Conservation (phyloP, 2,329 filamentous ascomycete genomes). For the Claviceps purpurea region DNA sequence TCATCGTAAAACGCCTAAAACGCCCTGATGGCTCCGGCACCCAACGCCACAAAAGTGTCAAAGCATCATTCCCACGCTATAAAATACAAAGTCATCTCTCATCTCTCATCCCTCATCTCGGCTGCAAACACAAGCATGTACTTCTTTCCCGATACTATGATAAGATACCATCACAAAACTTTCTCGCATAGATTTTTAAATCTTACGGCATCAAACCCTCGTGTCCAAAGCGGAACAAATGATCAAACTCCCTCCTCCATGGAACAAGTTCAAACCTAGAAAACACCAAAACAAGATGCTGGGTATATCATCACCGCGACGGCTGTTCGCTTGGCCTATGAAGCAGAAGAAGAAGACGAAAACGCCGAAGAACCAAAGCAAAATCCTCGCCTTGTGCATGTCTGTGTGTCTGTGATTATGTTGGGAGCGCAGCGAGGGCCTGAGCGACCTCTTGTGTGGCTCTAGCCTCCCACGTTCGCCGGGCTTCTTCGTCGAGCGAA, state of each 20-base stretch:
- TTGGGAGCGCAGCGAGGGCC: constrained; percentile 48
- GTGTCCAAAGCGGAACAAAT: constrained; percentile 5
- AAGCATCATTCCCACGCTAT: constrained; percentile 7
- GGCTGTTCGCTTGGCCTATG: constrained; percentile 2
- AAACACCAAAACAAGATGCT: constrained; percentile 5
- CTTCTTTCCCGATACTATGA: constrained; percentile 5
- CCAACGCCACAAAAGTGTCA: constrained; percentile 2
- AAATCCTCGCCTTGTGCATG: constrained; percentile 11
- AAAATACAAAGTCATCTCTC: constrained; percentile 5
- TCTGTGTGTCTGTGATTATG: constrained; percentile 22
- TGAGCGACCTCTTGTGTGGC: constrained; percentile 67
- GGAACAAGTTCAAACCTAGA: constrained; percentile 10
- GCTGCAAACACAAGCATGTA: constrained; percentile 5
- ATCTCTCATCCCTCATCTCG: constrained; percentile 4
- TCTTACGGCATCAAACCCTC: constrained; percentile 6
- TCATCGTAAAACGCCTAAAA: constrained; percentile 4
- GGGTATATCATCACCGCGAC: constrained; percentile 19
- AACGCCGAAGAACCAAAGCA: constrained; percentile 18
- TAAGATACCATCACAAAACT: constrained; percentile 5
- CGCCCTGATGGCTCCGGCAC: not conserved
- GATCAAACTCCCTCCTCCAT: not conserved
- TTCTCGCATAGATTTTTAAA: constrained; percentile 4
- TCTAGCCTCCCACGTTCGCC: constrained; percentile 60
- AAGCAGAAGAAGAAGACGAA: constrained; percentile 6
- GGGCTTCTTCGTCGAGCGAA: constrained; percentile 50